Evolutionary conservation across 106 monocot species (phyloP), one percentile per base, ranked within the genome.

Genomic region (Cymbidium sinense): DNA sequence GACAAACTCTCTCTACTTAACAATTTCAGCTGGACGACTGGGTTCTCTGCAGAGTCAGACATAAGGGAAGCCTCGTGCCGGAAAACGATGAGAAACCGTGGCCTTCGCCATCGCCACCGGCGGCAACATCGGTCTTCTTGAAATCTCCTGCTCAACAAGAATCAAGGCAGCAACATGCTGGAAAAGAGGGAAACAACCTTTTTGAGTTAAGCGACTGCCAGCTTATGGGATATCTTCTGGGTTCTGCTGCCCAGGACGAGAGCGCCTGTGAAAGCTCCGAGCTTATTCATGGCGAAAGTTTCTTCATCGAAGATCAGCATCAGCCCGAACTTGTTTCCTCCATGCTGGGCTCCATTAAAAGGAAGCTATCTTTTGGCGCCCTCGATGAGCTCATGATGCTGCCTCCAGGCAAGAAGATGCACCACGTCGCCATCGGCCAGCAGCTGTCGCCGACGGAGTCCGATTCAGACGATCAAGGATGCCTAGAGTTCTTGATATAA

Each of bases 21-120:
- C 25, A 67, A 67, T 67, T 67, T 67, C 74, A 74, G 74, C 43
- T 74, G 74, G 74, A 74, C 35, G 74, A 74, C 47, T 84, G 84
- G 84, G 84, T 84, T 35, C 80, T 84, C 34, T 84, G 84, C 36
- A 80, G 84, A 25, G 80, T 84, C 4, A 76, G 80, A 9, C 76
- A 84, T 11, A 84, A 84, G 77, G 80, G 79, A 18, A 7, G 23
- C 79, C 23, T 43, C 7, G 76, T 44, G 5, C 11, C 21, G 29
- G 69, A 76, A 17, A 34, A 47, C 9, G 76, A 64, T 12, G 77
- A 80, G 25, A 74, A 29, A 20, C 55, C 21, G 43, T 7, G n/a
- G 36, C 37, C 64, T 4, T 25, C 39, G 30, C 6, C 20, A 7
- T n/a, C 58, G 4, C 23, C 25, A 6, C 23, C 62, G 29, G 20